Base-by-base conservation (phyloP, 2,329 filamentous ascomycete species). In the Aspergillus pseudoviridinutans region DNA sequence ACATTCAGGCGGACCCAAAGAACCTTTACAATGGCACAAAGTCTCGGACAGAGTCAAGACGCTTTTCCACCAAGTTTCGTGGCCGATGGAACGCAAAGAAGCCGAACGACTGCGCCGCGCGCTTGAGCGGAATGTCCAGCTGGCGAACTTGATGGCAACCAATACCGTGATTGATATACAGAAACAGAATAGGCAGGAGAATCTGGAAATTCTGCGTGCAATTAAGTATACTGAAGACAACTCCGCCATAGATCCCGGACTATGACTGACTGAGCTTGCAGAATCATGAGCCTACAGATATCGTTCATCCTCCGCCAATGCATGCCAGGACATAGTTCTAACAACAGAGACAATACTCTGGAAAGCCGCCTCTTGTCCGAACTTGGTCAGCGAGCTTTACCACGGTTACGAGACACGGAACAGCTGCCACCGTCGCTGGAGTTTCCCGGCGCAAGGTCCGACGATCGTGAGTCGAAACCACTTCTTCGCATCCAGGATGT, bases 21-120 rank as follows among this genome's bases (percentile, higher is more conserved):
- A 7, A 38, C 14, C 14, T 1, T 38, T 38, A 2, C 51, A 54
- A 6, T 41, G 53, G 5, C 38, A 54, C 2, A 52, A 53, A 27
- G 27, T 60, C 6, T 46, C 42, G 2, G 50, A 49, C n/a, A 51
- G 25, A 29, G n/a, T 55, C 6, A 38, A 29, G 20, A 52, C 25
- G 4, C 10, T 54, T 4, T 61, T 53, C 44, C 57, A 61, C 6
- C 53, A 55, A 28, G 50, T 54, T 20, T 51, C 57, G 0, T 61
- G 59, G 59, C 57, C 59, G 2, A 5, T 59, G 4, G 59, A 61
- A 38, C 50, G 57, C 4, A 55, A 55, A 8, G 58, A 60, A n/a
- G 59, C 59, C 3, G 54, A 61, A 28, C 29, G 27, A 17, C 55
- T 61, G 20, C 57, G 59, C 20, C 20, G 46, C 3, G 28, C 32